Conservation (phyloP, 1,284 basidiomycete species). For the Cutaneotrichosporon mucoides region DNA sequence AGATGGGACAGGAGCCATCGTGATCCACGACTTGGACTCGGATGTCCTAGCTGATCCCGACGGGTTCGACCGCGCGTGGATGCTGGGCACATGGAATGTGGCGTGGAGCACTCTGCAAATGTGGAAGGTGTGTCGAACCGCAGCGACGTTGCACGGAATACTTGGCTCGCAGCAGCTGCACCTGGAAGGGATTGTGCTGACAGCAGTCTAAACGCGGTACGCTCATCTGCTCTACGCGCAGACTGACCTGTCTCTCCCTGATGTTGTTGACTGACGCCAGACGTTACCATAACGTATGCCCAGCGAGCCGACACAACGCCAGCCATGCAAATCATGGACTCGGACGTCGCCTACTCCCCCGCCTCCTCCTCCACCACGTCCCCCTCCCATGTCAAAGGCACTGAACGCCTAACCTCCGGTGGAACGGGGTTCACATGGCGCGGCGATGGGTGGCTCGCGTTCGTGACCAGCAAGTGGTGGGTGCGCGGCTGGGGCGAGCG, state of each 20-base stretch:
- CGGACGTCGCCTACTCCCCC: slow-evolving; percentile 8
- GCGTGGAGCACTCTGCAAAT: slow-evolving; percentile 53
- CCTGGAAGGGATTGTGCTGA: too few relatives aligned
- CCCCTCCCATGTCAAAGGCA: slow-evolving; percentile 40
- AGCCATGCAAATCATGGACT: not conserved
- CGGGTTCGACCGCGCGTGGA: slow-evolving; percentile 41
- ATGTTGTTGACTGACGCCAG: not conserved
- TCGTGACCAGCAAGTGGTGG: slow-evolving; percentile 55
- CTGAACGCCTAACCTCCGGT: slow-evolving; percentile 30
- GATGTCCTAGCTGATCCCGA: not conserved
- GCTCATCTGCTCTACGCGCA: too few relatives aligned
- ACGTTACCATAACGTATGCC: slow-evolving; percentile 8
- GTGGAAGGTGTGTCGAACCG: slow-evolving; percentile 49
- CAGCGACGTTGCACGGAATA: too few relatives aligned
- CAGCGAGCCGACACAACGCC: not conserved
- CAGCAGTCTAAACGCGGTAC: too few relatives aligned
- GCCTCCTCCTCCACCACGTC: not conserved
- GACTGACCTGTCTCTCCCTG: not conserved
- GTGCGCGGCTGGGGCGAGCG: slow-evolving; percentile 50
- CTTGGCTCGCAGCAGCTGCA: too few relatives aligned
- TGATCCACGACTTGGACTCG: slow-evolving; percentile 3
- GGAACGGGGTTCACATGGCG: slow-evolving; percentile 52
- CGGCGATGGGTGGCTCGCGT: slow-evolving; percentile 51
- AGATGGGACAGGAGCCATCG: not conserved
- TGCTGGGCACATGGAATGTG: slow-evolving; percentile 54